These are phyloP conservation scores for Yarrowia sp. DNA, from an alignment of 805 yeast genomes.

Conservation along the genomic window DNA sequence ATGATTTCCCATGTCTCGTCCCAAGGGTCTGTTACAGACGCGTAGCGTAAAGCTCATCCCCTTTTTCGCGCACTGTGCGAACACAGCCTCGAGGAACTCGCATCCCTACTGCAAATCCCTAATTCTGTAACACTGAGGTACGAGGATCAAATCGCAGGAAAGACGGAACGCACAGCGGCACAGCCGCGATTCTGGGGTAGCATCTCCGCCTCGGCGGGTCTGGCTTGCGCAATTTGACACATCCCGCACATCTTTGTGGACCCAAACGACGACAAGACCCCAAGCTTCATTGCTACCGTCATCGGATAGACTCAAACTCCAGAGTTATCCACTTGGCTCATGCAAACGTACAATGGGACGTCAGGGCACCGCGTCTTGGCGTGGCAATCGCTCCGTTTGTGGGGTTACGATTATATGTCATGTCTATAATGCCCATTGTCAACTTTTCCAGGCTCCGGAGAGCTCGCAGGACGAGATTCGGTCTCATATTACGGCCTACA, in stretches of 20 bases:
- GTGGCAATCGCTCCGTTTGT: neutral
- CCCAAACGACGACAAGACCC: neutral
- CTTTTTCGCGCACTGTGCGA: conserved; percentile 20
- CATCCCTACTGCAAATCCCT: conserved; percentile 10
- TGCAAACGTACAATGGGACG: conserved; percentile 28
- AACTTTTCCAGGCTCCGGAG: no score
- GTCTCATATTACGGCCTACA: neutral
- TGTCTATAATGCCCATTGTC: neutral
- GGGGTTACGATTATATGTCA: neutral
- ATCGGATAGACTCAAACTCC: conserved; percentile 12
- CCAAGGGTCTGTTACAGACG: conserved; percentile 28
- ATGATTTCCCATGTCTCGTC: conserved; percentile 10
- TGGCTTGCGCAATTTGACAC: conserved; percentile 6
- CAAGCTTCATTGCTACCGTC: conserved; percentile 20
- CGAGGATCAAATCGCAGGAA: neutral
- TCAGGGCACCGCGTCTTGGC: conserved; percentile 33
- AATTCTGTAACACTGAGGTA: conserved; percentile 12
- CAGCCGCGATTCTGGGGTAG: neutral
- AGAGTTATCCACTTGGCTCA: conserved; percentile 22
- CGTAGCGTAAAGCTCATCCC: conserved; percentile 25
- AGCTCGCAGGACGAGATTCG: neutral
- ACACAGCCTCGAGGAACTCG: conserved; percentile 31
- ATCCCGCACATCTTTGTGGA: conserved; percentile 1
- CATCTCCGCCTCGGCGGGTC: neutral
- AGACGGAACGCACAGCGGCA: neutral